Conservation (phyloP, 2,329 filamentous ascomycete species). For the Diplodia scrobiculata region DNA sequence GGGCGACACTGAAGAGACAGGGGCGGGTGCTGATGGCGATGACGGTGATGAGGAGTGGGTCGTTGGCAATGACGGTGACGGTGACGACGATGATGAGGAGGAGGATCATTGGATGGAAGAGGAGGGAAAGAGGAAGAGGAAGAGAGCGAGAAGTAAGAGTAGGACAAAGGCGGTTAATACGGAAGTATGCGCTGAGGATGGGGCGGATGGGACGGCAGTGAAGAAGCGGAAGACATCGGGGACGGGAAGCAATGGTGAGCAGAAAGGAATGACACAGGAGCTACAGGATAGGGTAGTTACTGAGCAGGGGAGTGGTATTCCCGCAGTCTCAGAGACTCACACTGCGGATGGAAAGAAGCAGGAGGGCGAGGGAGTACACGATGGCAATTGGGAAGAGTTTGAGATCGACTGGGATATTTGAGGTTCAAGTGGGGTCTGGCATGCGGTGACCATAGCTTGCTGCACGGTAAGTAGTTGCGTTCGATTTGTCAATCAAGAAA, state of each 20-base stretch:
- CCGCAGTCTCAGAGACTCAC: neutral
- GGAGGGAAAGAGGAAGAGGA: neutral
- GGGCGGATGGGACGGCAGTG: neutral
- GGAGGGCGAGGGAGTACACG: neutral
- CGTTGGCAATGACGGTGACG: neutral
- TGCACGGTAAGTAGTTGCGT: neutral
- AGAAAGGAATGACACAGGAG: neutral
- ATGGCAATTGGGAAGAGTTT: conserved; percentile 1
- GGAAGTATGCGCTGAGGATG: neutral
- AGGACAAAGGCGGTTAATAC: neutral
- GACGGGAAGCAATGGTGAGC: neutral
- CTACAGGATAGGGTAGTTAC: neutral
- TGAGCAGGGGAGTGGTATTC: neutral
- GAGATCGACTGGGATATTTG: conserved; percentile 19
- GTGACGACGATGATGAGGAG: neutral
- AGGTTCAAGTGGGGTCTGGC: neutral
- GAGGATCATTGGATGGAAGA: neutral
- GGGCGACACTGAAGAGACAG: neutral
- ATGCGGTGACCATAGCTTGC: neutral
- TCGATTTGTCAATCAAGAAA: neutral
- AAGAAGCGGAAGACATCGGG: neutral
- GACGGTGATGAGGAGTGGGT: conserved; percentile 7
- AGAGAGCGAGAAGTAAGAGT: neutral
- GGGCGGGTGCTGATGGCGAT: neutral
- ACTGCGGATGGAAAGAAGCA: neutral